Percentiles rank a stretch among this genome's conserved stretches.
Evolutionary conservation across 2,329 filamentous ascomycete genomes (phyloP).

Genomic region (Xylaria sp.): DNA sequence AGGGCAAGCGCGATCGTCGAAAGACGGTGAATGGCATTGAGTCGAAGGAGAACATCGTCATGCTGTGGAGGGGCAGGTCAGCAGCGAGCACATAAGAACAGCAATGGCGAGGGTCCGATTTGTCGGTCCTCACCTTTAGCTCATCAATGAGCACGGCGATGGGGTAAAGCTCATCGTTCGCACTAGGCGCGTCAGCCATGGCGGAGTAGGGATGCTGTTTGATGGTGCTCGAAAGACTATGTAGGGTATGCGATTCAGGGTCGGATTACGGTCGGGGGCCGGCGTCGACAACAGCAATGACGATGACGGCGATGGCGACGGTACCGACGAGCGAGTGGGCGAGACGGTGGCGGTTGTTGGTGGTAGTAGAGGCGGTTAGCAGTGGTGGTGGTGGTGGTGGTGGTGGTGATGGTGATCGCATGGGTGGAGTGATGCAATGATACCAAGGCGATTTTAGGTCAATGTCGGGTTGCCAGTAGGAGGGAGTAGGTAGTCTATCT

Average conservation of each 20-base stretch:
- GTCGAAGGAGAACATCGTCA: slow-evolving; percentile 94
- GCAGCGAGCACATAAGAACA: slow-evolving; percentile 18
- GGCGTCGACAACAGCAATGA: slow-evolving; percentile 1
- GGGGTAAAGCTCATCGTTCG: slow-evolving; percentile 98
- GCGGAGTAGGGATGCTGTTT: slow-evolving; percentile 45
- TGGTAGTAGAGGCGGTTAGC: not conserved
- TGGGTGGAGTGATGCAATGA: slow-evolving; percentile 44
- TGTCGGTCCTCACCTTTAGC: slow-evolving; percentile 77
- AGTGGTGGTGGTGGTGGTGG: not conserved
- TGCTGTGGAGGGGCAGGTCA: slow-evolving; percentile 64
- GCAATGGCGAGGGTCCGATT: slow-evolving; percentile 18
- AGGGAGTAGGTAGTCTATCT: too few species aligned
- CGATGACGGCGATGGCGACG: slow-evolving; percentile 14
- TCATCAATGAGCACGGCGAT: slow-evolving; percentile 99
- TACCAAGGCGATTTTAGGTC: slow-evolving; percentile 26
- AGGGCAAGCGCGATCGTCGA: slow-evolving; percentile 97
- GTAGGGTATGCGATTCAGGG: slow-evolving; percentile 4
- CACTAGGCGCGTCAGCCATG: slow-evolving; percentile 88
- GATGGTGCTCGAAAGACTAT: slow-evolving; percentile 5
- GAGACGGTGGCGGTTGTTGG: slow-evolving; percentile 17
- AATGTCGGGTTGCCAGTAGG: slow-evolving; percentile 23
- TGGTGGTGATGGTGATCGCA: slow-evolving; percentile 38
- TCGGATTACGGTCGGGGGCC: slow-evolving; percentile 12
- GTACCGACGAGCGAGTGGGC: not conserved
- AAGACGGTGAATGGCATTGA: slow-evolving; percentile 97